Conservation (phyloP, 768 basidiomycete genomes). For the Boletellus sp. region DNA sequence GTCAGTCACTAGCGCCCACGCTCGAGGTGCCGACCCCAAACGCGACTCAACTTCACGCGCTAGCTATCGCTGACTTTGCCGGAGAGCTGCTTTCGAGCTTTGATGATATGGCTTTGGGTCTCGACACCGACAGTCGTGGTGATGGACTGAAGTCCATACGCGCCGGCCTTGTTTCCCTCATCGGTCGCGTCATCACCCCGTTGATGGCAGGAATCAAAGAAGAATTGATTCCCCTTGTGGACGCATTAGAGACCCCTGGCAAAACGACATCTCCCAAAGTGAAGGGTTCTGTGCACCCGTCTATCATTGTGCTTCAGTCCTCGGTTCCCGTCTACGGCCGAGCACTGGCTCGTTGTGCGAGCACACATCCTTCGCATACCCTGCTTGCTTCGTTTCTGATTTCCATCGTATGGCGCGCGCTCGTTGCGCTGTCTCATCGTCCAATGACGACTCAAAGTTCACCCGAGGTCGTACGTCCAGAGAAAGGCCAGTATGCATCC, state of each 20-base stretch:
- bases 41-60: constrained; percentile 66
- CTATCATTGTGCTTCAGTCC: constrained; percentile 54
- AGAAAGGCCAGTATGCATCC: constrained; percentile 42
- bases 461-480: constrained; percentile 25
- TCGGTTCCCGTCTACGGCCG: constrained; percentile 62
- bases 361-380: constrained; percentile 52
- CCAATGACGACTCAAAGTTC: constrained; percentile 42
- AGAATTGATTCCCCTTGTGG: constrained; percentile 59
- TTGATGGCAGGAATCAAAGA: constrained; percentile 57
- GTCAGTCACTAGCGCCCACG: constrained; percentile 47
- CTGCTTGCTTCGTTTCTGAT: constrained; percentile 69
- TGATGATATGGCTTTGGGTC: constrained; percentile 60
- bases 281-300: constrained; percentile 43
- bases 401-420: constrained; percentile 67
- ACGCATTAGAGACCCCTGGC: constrained; percentile 53
- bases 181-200: constrained; percentile 64
- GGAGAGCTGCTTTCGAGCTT: constrained; percentile 72
- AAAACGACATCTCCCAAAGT: constrained; percentile 18
- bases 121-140: constrained; percentile 56
- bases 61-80: constrained; percentile 65
- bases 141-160: constrained; percentile 68
- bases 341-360: constrained; percentile 53
- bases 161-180: constrained; percentile 66
- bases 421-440: constrained; percentile 71
- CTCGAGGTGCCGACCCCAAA: constrained; percentile 52